Evolutionary conservation across 805 yeast genomes (phyloP).

Genomic region (Pichia sporocuriosa): DNA sequence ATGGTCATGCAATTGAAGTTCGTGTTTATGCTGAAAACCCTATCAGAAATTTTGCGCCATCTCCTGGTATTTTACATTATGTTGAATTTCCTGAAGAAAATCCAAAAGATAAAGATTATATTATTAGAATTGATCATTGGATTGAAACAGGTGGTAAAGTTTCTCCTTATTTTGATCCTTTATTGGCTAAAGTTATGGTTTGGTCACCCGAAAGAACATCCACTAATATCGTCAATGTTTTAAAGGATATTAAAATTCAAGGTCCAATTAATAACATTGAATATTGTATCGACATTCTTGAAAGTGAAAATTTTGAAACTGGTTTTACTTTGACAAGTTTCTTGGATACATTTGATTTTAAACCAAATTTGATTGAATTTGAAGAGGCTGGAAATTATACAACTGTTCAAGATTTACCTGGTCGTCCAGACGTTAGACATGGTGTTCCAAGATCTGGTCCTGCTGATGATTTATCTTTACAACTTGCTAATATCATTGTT

Average conservation of each 20-base stretch:
- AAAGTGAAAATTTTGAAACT: slow-evolving; percentile 10
- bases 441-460: slow-evolving; percentile 28
- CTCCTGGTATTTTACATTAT: slow-evolving; percentile 24
- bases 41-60: slow-evolving; percentile 23
- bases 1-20: slow-evolving; percentile 27
- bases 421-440: slow-evolving; percentile 20
- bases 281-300: slow-evolving; percentile 19
- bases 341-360: slow-evolving; percentile 16
- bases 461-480: slow-evolving; percentile 22
- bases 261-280: slow-evolving; percentile 27
- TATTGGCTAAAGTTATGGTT: slow-evolving; percentile 26
- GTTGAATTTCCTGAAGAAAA: slow-evolving; percentile 15
- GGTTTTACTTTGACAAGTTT: slow-evolving; percentile 22
- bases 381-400: slow-evolving; percentile 42
- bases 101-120: background rate
- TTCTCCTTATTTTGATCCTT: slow-evolving; percentile 29
- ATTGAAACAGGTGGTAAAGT: slow-evolving; percentile 22
- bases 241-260: slow-evolving; percentile 17
- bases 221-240: slow-evolving; percentile 18
- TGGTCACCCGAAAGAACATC: slow-evolving; percentile 23
- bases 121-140: slow-evolving; percentile 25
- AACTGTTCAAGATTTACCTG: slow-evolving; percentile 44
- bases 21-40: slow-evolving; percentile 28
- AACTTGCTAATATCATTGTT: slow-evolving; percentile 24
- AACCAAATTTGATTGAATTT: slow-evolving; percentile 23